These are phyloP conservation scores for Diaporthe capsici DNA, from an alignment of 2,329 filamentous ascomycete species.

Conservation along the genomic window DNA sequence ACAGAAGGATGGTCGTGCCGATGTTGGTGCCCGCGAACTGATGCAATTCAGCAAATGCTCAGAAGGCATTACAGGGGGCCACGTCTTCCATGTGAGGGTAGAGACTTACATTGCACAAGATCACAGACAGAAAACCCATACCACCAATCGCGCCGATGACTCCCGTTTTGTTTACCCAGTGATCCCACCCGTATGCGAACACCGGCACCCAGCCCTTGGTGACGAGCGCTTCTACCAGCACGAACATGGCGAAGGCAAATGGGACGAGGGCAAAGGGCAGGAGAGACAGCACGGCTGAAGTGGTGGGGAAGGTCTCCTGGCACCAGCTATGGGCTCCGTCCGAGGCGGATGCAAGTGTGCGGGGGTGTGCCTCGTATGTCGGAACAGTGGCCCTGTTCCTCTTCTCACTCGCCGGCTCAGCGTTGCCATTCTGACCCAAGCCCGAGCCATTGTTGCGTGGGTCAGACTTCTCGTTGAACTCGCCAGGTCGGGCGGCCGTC, in stretches of 20 bases:
- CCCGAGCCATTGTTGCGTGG: background rate
- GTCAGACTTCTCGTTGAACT: slow-evolving; percentile 20
- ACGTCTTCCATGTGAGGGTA: background rate
- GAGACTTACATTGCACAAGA: slow-evolving; percentile 78
- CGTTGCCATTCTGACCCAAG: background rate
- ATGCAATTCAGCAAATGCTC: slow-evolving; percentile 41
- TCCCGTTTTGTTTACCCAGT: slow-evolving; percentile 79
- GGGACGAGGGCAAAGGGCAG: slow-evolving; percentile 78
- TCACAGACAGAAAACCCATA: slow-evolving; percentile 80
- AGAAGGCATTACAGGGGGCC: background rate
- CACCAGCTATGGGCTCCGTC: slow-evolving; percentile 67
- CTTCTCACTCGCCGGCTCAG: slow-evolving; percentile 7
- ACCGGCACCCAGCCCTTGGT: slow-evolving; percentile 82
- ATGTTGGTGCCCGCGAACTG: slow-evolving; percentile 85
- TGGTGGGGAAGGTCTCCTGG: slow-evolving; percentile 80
- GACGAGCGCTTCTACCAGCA: slow-evolving; percentile 79
- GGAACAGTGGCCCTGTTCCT: background rate
- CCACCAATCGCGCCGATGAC: slow-evolving; percentile 78
- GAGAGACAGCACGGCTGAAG: slow-evolving; percentile 74
- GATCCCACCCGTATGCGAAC: slow-evolving; percentile 81
- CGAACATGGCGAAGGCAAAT: slow-evolving; percentile 81
- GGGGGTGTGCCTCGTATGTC: slow-evolving; percentile 38
- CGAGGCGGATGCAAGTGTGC: slow-evolving; percentile 68
- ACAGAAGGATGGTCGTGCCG: slow-evolving; percentile 80
- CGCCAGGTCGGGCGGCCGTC: background rate